phyloP scores from a whole-genome alignment of 2,329 filamentous ascomycete genomes.

The Colletotrichum echinochloae region DNA sequence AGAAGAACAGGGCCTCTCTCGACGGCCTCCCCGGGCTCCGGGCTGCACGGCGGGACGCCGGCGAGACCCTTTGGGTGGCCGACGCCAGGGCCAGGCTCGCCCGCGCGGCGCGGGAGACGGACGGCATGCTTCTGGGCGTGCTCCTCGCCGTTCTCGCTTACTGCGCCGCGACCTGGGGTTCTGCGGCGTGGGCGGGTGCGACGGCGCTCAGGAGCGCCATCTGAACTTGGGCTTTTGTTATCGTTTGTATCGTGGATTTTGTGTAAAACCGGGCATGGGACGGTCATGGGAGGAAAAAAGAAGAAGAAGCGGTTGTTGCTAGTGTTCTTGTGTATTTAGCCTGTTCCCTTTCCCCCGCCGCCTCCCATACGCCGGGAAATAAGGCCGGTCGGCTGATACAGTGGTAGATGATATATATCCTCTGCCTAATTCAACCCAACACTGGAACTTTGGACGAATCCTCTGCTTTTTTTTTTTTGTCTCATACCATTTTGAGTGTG shows the following conservation, averaged over 20 bases:
- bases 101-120: constrained; percentile 27
- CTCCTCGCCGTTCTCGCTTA: constrained; percentile 42
- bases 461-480: neutral
- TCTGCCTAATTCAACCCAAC: neutral
- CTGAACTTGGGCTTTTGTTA: neutral
- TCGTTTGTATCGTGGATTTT: neutral
- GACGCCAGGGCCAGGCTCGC: constrained; percentile 46
- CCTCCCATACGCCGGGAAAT: neutral
- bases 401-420: neutral
- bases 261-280: neutral
- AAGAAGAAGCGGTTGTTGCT: neutral
- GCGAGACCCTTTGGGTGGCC: constrained; percentile 60
- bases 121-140: constrained; percentile 40
- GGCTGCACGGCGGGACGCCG: constrained; percentile 61
- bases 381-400: neutral
- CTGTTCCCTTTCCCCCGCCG: neutral
- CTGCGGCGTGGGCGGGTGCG: neutral
- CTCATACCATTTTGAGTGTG: neutral
- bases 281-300: neutral
- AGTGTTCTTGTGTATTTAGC: neutral
- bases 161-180: neutral
- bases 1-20: constrained; percentile 66
- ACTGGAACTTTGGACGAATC: neutral
- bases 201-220: neutral
- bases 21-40: constrained; percentile 70